Evolutionary conservation across 2,329 filamentous ascomycete genomes (phyloP).

Genomic region (Aspergillus bombycis): DNA sequence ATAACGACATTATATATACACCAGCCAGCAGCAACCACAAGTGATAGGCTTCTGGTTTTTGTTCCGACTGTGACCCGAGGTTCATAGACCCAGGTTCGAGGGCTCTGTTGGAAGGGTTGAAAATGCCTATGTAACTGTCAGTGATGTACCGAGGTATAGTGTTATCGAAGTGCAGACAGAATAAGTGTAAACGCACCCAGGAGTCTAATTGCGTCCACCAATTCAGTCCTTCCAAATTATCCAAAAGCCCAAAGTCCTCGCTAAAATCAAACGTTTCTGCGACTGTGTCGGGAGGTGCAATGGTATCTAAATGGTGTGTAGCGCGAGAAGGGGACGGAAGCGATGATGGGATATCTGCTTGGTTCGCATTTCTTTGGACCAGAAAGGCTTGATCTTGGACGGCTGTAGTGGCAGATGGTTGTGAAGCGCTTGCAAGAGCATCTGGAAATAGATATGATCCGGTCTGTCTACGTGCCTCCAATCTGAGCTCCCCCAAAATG

Average conservation of each 20-base stretch:
- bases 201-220: slow-evolving; percentile 46
- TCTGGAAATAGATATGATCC: slow-evolving; percentile 19
- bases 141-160: slow-evolving; percentile 10
- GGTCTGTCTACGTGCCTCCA: slow-evolving; percentile 45
- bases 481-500: slow-evolving; percentile 50
- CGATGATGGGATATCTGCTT: slow-evolving; percentile 2
- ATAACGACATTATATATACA: not conserved
- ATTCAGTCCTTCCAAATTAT: slow-evolving; percentile 40
- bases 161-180: not conserved
- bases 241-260: slow-evolving; percentile 34
- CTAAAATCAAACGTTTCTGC: slow-evolving; percentile 22
- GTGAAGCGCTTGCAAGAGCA: not conserved
- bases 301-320: slow-evolving; percentile 20
- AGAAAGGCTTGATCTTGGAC: slow-evolving; percentile 4
- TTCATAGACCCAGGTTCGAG: slow-evolving; percentile 15
- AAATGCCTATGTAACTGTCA: slow-evolving; percentile 31
- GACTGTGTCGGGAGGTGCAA: slow-evolving; percentile 25
- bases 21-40: not conserved
- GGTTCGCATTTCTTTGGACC: slow-evolving; percentile 11
- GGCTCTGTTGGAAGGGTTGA: slow-evolving; percentile 37
- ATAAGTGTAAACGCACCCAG: slow-evolving; percentile 33
- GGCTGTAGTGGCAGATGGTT: not conserved
- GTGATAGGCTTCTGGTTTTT: not conserved
- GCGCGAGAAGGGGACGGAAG: slow-evolving; percentile 19
- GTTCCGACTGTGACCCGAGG: not conserved